These are phyloP conservation scores for Daldinia decipiens DNA, from an alignment of 495 filamentous ascomycete genomes.

Conservation along the genomic window DNA sequence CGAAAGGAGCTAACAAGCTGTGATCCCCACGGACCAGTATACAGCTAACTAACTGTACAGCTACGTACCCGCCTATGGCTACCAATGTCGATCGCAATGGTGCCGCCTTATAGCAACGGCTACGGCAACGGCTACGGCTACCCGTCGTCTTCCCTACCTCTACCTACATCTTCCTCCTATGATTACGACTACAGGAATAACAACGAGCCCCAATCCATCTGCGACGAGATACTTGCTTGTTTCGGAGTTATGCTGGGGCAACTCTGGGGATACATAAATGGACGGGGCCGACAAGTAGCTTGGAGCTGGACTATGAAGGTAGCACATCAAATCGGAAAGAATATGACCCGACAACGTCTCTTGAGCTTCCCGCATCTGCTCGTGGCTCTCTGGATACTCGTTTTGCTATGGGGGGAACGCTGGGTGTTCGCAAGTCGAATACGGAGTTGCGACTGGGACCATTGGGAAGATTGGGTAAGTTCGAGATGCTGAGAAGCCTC, in stretches of 20 bases:
- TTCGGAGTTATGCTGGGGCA: constrained; percentile 39
- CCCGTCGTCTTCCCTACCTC: constrained; percentile 27
- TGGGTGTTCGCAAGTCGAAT: constrained; percentile 75
- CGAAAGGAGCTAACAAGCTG: constrained; percentile 17
- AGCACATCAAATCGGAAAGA: constrained; percentile 50
- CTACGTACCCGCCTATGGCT: constrained; percentile 46
- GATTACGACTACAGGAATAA: constrained; percentile 35
- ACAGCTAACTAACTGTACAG: constrained; percentile 9
- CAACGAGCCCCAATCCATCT: constrained; percentile 45
- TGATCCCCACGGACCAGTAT: constrained; percentile 1
- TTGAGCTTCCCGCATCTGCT: constrained; percentile 73
- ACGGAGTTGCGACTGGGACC: constrained; percentile 78
- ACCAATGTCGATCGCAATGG: constrained; percentile 45
- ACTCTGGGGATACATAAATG: constrained; percentile 49
- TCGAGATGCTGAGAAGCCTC: not conserved
- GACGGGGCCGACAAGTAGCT: constrained; percentile 50
- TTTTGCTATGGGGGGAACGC: constrained; percentile 89
- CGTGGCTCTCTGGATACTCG: constrained; percentile 76
- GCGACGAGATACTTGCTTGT: constrained; percentile 45
- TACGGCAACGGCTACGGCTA: constrained; percentile 40
- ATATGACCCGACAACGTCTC: constrained; percentile 57
- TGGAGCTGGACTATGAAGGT: constrained; percentile 41
- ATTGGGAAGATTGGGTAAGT: constrained; percentile 94
- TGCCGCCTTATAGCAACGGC: constrained; percentile 52
- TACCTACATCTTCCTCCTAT: constrained; percentile 32